Conservation (phyloP, 1,284 basidiomycete species). For the Malassezia slooffiae region DNA sequence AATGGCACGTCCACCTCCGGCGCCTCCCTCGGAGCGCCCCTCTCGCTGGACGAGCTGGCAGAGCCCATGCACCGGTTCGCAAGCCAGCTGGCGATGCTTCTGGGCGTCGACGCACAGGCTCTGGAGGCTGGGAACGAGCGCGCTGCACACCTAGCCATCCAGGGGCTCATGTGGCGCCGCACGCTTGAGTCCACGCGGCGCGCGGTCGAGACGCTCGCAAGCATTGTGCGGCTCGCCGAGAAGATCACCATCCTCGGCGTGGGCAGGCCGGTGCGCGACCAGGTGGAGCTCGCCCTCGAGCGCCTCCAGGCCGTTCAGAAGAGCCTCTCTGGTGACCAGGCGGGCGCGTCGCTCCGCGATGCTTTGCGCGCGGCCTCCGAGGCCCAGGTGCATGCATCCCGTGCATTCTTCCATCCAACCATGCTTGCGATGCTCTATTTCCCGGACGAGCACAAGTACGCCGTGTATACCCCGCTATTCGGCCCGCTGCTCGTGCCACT, state of each 20-base stretch:
- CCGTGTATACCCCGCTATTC: constrained; percentile 46
- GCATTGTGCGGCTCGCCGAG: constrained; percentile 28
- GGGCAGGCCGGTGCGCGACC: constrained; percentile 19
- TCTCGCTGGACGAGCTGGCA: constrained; percentile 49
- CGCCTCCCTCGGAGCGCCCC: background rate
- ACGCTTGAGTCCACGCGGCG: constrained; percentile 25
- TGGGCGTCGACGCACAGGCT: constrained; percentile 54
- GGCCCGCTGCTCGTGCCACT: constrained; percentile 59
- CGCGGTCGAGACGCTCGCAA: constrained; percentile 23
- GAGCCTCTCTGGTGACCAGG: background rate
- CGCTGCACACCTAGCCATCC: background rate
- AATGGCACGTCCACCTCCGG: background rate
- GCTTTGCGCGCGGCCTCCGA: constrained; percentile 57
- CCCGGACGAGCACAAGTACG: constrained; percentile 49
- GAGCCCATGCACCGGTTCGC: constrained; percentile 62
- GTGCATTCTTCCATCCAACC: constrained; percentile 89
- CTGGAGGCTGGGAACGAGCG: background rate
- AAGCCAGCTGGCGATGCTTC: constrained; percentile 61
- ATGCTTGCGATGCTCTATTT: constrained; percentile 95
- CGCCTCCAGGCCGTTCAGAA: constrained; percentile 1
- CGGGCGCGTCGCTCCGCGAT: background rate
- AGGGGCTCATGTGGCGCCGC: constrained; percentile 20
- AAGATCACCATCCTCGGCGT: constrained; percentile 40
- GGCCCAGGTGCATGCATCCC: constrained; percentile 64
- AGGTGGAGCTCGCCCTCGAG: constrained; percentile 15